Percentiles rank a stretch among this genome's conserved stretches.
phyloP scores from a whole-genome alignment of 768 basidiomycete species.

The Asterophora lycoperdoides region DNA sequence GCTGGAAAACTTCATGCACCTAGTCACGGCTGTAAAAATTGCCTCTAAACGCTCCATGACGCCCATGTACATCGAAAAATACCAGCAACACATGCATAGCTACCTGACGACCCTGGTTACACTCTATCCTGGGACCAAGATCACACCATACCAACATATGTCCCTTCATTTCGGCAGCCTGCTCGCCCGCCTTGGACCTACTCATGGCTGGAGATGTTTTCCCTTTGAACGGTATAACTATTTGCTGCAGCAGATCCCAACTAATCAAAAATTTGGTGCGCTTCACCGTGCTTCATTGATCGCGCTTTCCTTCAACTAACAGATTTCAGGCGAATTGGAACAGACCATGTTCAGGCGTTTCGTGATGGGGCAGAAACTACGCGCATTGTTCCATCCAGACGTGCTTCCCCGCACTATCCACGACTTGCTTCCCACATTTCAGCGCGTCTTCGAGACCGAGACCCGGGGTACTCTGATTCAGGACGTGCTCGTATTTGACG shows the following conservation, averaged over 20 bases:
- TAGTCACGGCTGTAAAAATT: constrained; percentile 30
- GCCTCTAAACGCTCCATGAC: constrained; percentile 24
- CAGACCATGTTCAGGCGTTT: constrained; percentile 23
- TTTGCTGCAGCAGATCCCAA: constrained; percentile 25
- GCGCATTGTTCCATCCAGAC: too few species aligned
- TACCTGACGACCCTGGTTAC: constrained; percentile 28
- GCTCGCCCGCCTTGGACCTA: constrained; percentile 31
- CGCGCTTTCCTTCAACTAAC: too few species aligned
- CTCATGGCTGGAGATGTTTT: constrained; percentile 33
- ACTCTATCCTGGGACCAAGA: constrained; percentile 25
- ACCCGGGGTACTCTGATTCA: constrained; percentile 14
- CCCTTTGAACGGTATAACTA: constrained; percentile 33
- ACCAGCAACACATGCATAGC: constrained; percentile 22
- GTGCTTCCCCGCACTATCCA: too few species aligned
- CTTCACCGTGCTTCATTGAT: constrained; percentile 9
- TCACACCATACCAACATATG: constrained; percentile 37
- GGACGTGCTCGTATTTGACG: constrained; percentile 13
- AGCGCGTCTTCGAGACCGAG: constrained; percentile 8
- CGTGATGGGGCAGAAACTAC: constrained; percentile 22
- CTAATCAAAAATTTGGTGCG: constrained; percentile 20
- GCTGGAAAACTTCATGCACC: constrained; percentile 32
- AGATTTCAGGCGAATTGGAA: constrained; percentile 27
- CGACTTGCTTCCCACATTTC: constrained; percentile 4
- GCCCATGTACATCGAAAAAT: constrained; percentile 17
- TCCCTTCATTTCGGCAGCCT: constrained; percentile 32